phyloP scores from a whole-genome alignment of 768 basidiomycete genomes.

The Tulasnella sp. region DNA sequence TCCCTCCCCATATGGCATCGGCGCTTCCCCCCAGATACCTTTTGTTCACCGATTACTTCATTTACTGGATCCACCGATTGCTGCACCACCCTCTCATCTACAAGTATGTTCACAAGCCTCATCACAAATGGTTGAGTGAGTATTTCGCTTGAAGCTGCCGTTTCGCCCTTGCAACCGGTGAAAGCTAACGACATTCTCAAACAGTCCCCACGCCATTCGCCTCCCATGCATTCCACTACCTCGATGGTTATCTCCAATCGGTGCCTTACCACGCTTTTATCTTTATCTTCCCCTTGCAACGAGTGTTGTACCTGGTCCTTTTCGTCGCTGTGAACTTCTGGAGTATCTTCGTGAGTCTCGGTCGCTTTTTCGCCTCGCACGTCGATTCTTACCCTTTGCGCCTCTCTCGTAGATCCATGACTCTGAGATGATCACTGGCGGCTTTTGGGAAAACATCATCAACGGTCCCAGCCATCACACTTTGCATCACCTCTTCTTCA shows the following conservation, averaged over 20 bases:
- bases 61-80: conserved; percentile 95
- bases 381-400: neutral
- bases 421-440: conserved; percentile 95
- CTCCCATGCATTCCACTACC: conserved; percentile 93
- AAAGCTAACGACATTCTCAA: neutral
- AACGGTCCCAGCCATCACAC: conserved; percentile 99
- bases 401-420: conserved; percentile 72
- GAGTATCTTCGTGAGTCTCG: conserved; percentile 69
- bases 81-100: conserved; percentile 81
- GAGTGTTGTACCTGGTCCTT: conserved; percentile 69
- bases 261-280: conserved; percentile 91
- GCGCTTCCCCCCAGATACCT: conserved; percentile 52
- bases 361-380: neutral
- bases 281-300: conserved; percentile 85
- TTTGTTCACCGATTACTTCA: conserved; percentile 81
- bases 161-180: neutral
- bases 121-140: conserved; percentile 97
- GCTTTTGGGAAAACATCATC: conserved; percentile 78
- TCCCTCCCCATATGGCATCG: conserved; percentile 24
- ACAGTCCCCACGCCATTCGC: conserved; percentile 95
- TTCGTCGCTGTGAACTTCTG: conserved; percentile 93
- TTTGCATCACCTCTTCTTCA: conserved; percentile 93
- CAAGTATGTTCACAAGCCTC: conserved; percentile 91
- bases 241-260: conserved; percentile 92
- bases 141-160: conserved; percentile 23